Evolutionary conservation across 2,329 filamentous ascomycete genomes (phyloP), one percentile per base, ranked within the genome.

Genomic region (Ciborinia camelliae): DNA sequence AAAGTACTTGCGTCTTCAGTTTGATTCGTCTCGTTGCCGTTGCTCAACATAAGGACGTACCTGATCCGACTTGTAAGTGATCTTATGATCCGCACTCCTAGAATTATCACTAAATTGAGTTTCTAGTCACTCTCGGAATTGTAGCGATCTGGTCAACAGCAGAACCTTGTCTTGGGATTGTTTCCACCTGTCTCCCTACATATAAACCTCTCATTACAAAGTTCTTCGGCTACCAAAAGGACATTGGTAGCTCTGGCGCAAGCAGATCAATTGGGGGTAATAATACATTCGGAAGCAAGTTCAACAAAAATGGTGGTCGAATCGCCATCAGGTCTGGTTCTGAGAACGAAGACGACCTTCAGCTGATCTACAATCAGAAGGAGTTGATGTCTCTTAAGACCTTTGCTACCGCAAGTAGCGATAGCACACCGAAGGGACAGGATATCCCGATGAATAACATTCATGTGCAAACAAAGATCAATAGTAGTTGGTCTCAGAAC

Each of bases 1-100:
- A 10, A 23, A 53, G 51, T 37, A 53, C 51, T 26, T 53, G 51
- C 18, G n/a, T 53, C 32, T 53, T 53, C 51, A 37, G 51, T 53
- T 26, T 53, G 20, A 37, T 52, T 15, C 30, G 30, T 37, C 51
- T 53, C 5, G 7, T 37, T 26, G 32, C 51, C 12, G 51, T 53
- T 37, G n/a, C 20, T 26, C 32, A 53, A 37, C 5, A 15, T 23
- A 53, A 37, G 37, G n/a, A 53, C n/a, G 5, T 37, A 37, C 20
- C 20, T 10, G 51, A 53, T 53, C 32, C 51, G 4, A 53, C 20
- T 53, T 53, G 32, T 53, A n/a, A 53, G 51, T 35, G 4, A 15
- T 18, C 10, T 14, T 14, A 53, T 37, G n/a, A 37, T 37, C 10
- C 14, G 12, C 4, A 15, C 32, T 10, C 20, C 9, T 20, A 26